A percentile compares a stretch with the other conserved stretches of the same genome.
phyloP scores from a whole-genome alignment of 176 grass and related monocot genomes.

The Triticum monococcum region DNA sequence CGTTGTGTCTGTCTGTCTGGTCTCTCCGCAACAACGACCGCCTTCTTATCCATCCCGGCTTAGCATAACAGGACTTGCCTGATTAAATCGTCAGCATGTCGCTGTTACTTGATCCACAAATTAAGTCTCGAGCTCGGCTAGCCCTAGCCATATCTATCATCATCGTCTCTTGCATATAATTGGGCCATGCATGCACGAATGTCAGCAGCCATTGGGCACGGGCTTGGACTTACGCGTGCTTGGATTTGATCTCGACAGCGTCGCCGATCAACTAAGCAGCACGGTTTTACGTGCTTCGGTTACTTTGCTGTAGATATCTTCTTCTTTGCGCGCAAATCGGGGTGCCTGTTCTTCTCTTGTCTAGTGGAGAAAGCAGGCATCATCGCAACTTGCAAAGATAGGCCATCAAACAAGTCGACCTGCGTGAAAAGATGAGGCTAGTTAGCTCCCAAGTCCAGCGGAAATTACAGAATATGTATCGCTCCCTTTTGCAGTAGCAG shows the following conservation, averaged over 20 bases:
- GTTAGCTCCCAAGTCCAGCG: background rate
- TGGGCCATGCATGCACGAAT: conserved; percentile 15
- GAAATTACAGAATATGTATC: background rate
- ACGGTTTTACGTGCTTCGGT: background rate
- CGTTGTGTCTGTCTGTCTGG: background rate
- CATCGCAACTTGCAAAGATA: background rate
- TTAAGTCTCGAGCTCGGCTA: background rate
- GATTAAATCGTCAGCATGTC: conserved; percentile 15
- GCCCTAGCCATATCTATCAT: background rate
- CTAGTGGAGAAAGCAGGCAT: background rate
- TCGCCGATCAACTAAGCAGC: background rate
- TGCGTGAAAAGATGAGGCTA: background rate
- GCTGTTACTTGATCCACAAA: conserved; percentile 40
- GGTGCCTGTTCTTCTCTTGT: background rate
- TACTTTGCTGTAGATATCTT: background rate
- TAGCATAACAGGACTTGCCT: background rate
- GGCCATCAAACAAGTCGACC: background rate
- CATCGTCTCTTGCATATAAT: background rate
- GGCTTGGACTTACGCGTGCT: background rate
- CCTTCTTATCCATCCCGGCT: background rate
- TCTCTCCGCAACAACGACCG: background rate
- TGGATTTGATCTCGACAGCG: background rate
- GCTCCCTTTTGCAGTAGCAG: background rate
- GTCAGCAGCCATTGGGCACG: conserved; percentile 13
- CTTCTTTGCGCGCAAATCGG: background rate